phyloP scores from a whole-genome alignment of 768 basidiomycete genomes.

The Boletus insuetus region DNA sequence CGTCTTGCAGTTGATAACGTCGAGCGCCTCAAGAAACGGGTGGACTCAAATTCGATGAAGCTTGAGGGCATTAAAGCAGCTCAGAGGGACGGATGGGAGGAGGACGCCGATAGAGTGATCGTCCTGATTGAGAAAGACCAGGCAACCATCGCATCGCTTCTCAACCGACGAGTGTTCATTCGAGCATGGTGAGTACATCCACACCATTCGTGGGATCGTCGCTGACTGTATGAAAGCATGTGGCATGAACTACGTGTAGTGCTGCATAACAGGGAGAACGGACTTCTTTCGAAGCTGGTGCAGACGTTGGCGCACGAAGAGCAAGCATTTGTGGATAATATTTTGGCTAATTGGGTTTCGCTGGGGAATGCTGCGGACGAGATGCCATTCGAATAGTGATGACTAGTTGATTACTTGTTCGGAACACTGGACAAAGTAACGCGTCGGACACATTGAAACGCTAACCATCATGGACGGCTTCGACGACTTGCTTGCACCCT shows the following conservation, averaged over 20 bases:
- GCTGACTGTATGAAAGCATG: constrained; percentile 51
- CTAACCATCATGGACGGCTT: constrained; percentile 61
- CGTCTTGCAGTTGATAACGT: constrained; percentile 87
- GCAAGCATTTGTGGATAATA: constrained; percentile 59
- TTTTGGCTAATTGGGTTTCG: constrained; percentile 71
- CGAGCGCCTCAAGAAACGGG: constrained; percentile 82
- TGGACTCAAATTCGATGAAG: constrained; percentile 72
- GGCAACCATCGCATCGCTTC: constrained; percentile 66
- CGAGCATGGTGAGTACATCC: constrained; percentile 65
- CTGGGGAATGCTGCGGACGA: constrained; percentile 65
- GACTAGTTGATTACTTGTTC: neutral
- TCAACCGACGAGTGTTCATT: constrained; percentile 82
- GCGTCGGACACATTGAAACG: neutral
- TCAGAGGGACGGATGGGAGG: constrained; percentile 82
- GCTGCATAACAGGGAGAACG: constrained; percentile 86
- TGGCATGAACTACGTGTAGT: constrained; percentile 97
- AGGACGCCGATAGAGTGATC: constrained; percentile 76
- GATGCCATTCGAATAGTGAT: constrained; percentile 80
- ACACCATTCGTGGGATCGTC: neutral
- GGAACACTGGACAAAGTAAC: no score
- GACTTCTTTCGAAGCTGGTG: constrained; percentile 69
- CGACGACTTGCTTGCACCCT: constrained; percentile 68
- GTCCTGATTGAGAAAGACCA: constrained; percentile 82
- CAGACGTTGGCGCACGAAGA: constrained; percentile 76
- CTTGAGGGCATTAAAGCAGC: constrained; percentile 69